Evolutionary conservation across 2,329 filamentous ascomycete genomes (phyloP), one percentile per base, ranked within the genome.

Genomic region (Penicillium rolfsii): DNA sequence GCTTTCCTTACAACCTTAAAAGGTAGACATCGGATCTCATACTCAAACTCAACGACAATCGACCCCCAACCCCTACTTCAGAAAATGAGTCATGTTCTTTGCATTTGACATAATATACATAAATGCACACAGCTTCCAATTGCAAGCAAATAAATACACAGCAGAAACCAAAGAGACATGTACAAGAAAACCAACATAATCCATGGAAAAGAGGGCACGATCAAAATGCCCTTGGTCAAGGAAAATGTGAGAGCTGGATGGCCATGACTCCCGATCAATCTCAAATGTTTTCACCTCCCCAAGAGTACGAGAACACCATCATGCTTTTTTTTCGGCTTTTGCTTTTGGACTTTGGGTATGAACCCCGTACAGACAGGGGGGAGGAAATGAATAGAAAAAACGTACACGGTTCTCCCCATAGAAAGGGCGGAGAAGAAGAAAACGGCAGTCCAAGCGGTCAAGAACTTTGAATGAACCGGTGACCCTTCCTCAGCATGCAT

Each of bases 111-210:
- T 57, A 33, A 5, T 33, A 57, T 52, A 49, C 19, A 57, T 14
- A 50, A 19, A 48, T 49, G 38, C 24, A n/a, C 24, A n/a, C 24
- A 40, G 36, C 35, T 38, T 57, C 24, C 35, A 50, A 57, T 57
- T 50, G 46, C 28, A 19, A n/a, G 41, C 45, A 57, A 57, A 52
- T 57, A 50, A 45, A 50, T 57, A 57, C 55, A 57, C 22, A 50
- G 36, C 55, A 57, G 26, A 50, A 52, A n/a, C 8, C n/a, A 35
- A 24, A 30, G 40, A 22, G 43, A 50, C 52, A 57, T 57, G 24
- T 57, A 57, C 55, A 57, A 22, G 19, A 22, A 22, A 22, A 49
- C 43, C 12, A 14, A 48, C 30, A 33, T 9, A 14, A 41, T 14
- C 41, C 40, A 33, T 49, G 43, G 9, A 41, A 49, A n/a, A 50